Base-by-base conservation (phyloP, 305 asterid species). In the Solanum chacoense region DNA sequence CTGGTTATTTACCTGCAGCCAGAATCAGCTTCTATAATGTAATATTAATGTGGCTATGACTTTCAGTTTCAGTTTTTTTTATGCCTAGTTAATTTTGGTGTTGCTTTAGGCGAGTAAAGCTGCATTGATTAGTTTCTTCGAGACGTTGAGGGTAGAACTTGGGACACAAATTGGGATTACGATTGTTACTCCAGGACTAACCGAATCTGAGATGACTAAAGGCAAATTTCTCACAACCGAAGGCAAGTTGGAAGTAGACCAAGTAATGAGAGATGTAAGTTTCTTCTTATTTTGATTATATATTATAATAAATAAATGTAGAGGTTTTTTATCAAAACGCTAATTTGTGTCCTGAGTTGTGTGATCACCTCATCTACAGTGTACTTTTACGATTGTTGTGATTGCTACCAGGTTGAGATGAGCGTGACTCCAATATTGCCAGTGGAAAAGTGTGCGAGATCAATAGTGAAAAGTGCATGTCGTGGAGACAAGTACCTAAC, bases 21-120 rank as follows among this genome's bases (percentile, higher is more conserved):
- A 89, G 96, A 90, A 91, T 94, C 35, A 92, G 95, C 92, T 92
- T 94, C 92, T 95, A 95, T 55, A 90, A 86, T 89, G 97, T 94
- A 37, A 37, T 32, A 72, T 20, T 59, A 45, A 73, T 35, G 3
- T 24, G 28, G 11, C 12, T 28, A 55, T 13, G 10, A 26, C 11
- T 81, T 40, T 50, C 6, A 31, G 26, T 32, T 40, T 24, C 24
- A 8, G 8, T 5, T 13, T 36, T 8, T 42, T 5, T 40, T 6
- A 59, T 28, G 88, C 55, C 29, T 63, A 63, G 36, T 73, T 31
- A 86, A 10, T n/a, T 38, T 78, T 20, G 24, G 31, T 72, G 24
- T 32, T 26, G 16, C 35, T 83, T 11, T 93, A 94, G 98, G 98
- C 98, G 38, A 96, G 95, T 73, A 94, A 96, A 90, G 97, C 95